These are phyloP conservation scores for Carex cristatella DNA, from an alignment of 176 grass and related monocot genomes.

Conservation along the genomic window DNA sequence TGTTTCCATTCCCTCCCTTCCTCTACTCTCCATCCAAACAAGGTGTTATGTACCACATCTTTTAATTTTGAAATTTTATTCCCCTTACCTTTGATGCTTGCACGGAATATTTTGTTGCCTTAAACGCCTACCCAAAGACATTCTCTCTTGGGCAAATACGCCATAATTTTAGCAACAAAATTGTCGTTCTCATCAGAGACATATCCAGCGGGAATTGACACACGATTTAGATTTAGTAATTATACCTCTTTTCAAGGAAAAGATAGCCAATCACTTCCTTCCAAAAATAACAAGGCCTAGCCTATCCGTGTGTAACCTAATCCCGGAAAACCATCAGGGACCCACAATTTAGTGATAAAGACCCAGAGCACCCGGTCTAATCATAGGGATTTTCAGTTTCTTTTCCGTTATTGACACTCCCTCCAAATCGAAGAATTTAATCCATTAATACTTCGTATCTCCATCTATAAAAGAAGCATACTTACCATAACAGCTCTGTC, in stretches of 20 bases:
- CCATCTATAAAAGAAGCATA: conserved; percentile 10
- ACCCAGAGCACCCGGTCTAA: neutral
- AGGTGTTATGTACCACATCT: neutral
- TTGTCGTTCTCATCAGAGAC: neutral
- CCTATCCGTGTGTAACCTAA: neutral
- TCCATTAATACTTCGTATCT: neutral
- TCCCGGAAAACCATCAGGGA: neutral
- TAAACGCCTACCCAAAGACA: neutral
- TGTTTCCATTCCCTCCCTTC: too few relatives aligned
- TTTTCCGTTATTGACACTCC: neutral
- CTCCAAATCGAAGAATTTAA: neutral
- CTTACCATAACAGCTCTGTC: neutral
- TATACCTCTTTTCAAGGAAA: too few relatives aligned
- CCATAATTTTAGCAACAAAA: too few relatives aligned
- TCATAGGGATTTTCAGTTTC: neutral
- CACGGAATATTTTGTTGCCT: conserved; percentile 6
- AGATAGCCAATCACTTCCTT: neutral
- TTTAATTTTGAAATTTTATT: neutral
- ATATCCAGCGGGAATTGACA: neutral
- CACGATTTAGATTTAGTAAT: neutral
- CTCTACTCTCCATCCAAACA: too few relatives aligned
- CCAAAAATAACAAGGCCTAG: neutral
- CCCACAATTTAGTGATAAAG: neutral
- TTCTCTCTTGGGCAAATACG: neutral
- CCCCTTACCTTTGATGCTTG: neutral